Evolutionary conservation across 352 stramenopile genomes (phyloP).

Genomic region (Globisporangium canariense): DNA sequence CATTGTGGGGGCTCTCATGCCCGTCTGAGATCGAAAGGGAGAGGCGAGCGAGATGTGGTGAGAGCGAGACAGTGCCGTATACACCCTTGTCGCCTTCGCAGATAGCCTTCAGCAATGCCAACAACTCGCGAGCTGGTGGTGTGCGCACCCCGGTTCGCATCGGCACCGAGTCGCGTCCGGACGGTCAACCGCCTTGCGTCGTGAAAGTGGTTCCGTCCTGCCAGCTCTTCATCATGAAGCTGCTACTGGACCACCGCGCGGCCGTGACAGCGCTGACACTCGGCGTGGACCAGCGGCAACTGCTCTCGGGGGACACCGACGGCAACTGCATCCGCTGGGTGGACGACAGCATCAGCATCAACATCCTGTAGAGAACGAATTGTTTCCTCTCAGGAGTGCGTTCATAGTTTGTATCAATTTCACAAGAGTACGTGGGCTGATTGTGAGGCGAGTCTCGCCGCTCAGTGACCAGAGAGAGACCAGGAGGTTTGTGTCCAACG

Average conservation of each 20-base stretch:
- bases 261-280: slow-evolving; percentile 60
- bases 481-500: neutral
- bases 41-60: slow-evolving; percentile 7
- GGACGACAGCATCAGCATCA: slow-evolving; percentile 69
- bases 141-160: slow-evolving; percentile 14
- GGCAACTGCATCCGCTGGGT: slow-evolving; percentile 79
- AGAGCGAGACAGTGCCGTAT: neutral
- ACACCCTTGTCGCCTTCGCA: neutral
- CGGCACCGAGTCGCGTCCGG: slow-evolving; percentile 5
- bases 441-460: neutral
- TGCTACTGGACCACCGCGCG: slow-evolving; percentile 62
- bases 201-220: slow-evolving; percentile 58
- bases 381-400: neutral
- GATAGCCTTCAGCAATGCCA: neutral
- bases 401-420: neutral
- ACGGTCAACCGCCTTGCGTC: slow-evolving; percentile 12
- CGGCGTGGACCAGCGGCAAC: slow-evolving; percentile 54
- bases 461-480: neutral
- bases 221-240: slow-evolving; percentile 72
- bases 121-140: slow-evolving; percentile 10
- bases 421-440: neutral
- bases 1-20: slow-evolving; percentile 64
- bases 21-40: slow-evolving; percentile 48
- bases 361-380: slow-evolving; percentile 35
- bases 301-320: slow-evolving; percentile 63